A percentile compares a stretch with the other conserved stretches of the same genome.
Evolutionary conservation across 2,329 filamentous ascomycete genomes (phyloP).

Genomic region (Epichloe hybrida): DNA sequence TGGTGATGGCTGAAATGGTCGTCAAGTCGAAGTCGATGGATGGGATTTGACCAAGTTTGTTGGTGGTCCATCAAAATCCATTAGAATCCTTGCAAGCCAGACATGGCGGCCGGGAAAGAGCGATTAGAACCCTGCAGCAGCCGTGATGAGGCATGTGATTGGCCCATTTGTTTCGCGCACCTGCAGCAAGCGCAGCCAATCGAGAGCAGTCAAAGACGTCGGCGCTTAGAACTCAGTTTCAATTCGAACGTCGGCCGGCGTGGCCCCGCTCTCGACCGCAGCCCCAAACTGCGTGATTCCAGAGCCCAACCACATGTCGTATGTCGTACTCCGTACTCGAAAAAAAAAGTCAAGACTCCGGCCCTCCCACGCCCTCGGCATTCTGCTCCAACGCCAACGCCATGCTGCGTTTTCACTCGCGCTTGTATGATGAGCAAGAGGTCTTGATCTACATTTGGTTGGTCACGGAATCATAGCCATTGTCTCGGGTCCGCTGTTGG

Average conservation of each 20-base stretch:
- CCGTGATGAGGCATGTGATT: conserved; percentile 23
- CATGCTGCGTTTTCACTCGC: neutral
- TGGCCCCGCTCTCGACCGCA: conserved; percentile 17
- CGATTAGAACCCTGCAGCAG: conserved; percentile 21
- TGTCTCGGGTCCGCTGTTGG: neutral
- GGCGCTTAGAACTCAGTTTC: conserved; percentile 21
- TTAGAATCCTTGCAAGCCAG: neutral
- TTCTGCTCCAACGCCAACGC: neutral
- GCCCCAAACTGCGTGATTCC: conserved; percentile 7
- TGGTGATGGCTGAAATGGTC: neutral
- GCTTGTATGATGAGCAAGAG: neutral
- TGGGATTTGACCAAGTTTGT: neutral
- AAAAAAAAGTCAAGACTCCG: neutral
- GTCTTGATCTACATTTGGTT: neutral
- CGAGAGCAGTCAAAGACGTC: conserved; percentile 15
- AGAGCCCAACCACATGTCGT: conserved; percentile 20
- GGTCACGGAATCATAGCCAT: neutral
- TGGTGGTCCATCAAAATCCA: neutral
- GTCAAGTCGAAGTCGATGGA: neutral
- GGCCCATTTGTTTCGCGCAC: conserved; percentile 14
- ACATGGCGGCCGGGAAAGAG: conserved; percentile 10
- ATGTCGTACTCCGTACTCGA: neutral
- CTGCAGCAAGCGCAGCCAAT: conserved; percentile 23
- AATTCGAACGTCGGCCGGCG: conserved; percentile 15
- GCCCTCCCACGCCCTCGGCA: neutral